Conservation (phyloP, 768 basidiomycete species). For the Kwoniella pini region DNA sequence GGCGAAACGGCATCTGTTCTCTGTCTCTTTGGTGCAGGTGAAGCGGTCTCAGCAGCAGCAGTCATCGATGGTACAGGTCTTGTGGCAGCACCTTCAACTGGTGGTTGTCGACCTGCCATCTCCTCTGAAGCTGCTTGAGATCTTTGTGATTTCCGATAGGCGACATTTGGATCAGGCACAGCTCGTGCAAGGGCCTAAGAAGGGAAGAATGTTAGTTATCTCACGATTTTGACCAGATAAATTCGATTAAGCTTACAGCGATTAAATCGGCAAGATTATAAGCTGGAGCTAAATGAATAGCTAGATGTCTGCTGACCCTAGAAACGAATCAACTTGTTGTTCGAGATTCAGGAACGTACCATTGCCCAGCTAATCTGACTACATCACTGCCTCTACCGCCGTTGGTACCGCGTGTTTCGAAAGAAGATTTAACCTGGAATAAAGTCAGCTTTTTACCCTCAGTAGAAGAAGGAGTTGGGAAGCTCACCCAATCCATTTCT, state of each 20-base stretch:
- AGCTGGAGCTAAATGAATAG: conserved; percentile 66
- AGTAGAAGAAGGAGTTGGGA: neutral
- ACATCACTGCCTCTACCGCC: conserved; percentile 64
- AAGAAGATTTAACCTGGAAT: conserved; percentile 64
- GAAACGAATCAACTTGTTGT: conserved; percentile 4
- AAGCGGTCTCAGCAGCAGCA: conserved; percentile 41
- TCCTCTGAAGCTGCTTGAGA: conserved; percentile 52
- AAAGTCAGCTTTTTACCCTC: neutral
- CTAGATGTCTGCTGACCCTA: conserved; percentile 58
- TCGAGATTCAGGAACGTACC: conserved; percentile 56
- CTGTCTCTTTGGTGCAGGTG: conserved; percentile 55
- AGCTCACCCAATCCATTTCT: conserved; percentile 72
- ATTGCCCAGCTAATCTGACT: conserved; percentile 83
- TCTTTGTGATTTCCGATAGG: conserved; percentile 70
- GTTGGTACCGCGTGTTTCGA: conserved; percentile 76
- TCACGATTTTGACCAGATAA: neutral
- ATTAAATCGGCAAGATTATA: conserved; percentile 63
- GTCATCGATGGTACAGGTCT: conserved; percentile 25
- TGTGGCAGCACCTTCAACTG: no score
- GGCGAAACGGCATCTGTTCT: conserved; percentile 43
- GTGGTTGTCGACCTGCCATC: conserved; percentile 6
- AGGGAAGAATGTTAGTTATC: neutral
- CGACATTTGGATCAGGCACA: conserved; percentile 71
- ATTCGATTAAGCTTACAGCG: conserved; percentile 36
- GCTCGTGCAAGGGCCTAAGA: conserved; percentile 66